Evolutionary conservation across 768 basidiomycete genomes (phyloP), one percentile per base, ranked within the genome.

Genomic region (Artomyces pyxidatus): DNA sequence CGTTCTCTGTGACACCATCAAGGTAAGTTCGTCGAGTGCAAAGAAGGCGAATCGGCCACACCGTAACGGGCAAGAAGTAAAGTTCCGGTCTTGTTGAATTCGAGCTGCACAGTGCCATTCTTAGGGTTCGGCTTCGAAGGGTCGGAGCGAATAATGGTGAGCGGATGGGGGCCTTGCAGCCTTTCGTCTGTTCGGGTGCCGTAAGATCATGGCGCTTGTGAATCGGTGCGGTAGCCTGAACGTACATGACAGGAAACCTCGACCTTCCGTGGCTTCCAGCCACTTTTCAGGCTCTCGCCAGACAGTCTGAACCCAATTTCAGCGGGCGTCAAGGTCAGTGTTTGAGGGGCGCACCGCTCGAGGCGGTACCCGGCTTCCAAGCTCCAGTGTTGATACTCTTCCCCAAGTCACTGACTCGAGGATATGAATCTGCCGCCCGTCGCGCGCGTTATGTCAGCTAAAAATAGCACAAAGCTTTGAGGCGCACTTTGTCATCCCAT

Each of bases 201-300:
- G 21, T 22, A 38, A n/a, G 29, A 26, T 35, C 19, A 25, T 32
- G 21, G n/a, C n/a, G n/a, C n/a, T n/a, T n/a, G n/a, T n/a, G 32
- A 23, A 26, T 25, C 19, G 14, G 17, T 17, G 12, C 17, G 39
- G 3, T 16, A 22, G 16, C 8, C 29, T n/a, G 35, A 10, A 59
- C 74, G 22, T 58, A 91, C 93, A 96, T 21, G 90, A 86, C 22
- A 95, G 70, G 62, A 94, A 93, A 4, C 92, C 92, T 47, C 84
- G 79, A 23, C 88, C 89, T 59, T 85, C 78, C 0, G 89, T 91
- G 1, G 82, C 72, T 62, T 86, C 85, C 37, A 90, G 66, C 93
- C 93, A 97, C 53, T 81, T 81, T 0, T 72, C 58, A 2, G 93
- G 91, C 62, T 97, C 93, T 51, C 82, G 75, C 93, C 93, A 97